These are phyloP conservation scores for Globisporangium middletonii DNA, from an alignment of 352 stramenopile genomes.

Conservation along the genomic window DNA sequence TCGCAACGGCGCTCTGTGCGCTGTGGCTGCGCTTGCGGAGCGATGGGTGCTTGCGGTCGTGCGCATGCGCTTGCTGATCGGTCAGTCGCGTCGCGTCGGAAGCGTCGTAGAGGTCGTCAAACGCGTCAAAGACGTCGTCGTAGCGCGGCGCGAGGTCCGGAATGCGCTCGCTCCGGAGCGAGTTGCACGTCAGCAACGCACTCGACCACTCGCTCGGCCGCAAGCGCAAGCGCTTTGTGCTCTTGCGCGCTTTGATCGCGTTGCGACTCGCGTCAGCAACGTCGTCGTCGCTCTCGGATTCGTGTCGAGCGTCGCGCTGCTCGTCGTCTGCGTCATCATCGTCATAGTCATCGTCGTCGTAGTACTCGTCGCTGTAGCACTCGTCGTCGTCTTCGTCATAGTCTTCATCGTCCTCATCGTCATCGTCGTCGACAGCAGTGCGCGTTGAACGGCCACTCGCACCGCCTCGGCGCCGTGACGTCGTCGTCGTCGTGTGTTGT, in stretches of 20 bases:
- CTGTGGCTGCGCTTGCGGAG: slow-evolving; percentile 12
- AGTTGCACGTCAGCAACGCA: slow-evolving; percentile 12
- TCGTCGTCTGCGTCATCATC: slow-evolving; percentile 21
- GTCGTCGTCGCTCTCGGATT: slow-evolving; percentile 3
- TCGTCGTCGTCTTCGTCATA: slow-evolving; percentile 23
- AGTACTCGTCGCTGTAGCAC: slow-evolving; percentile 19
- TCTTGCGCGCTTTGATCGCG: slow-evolving; percentile 3
- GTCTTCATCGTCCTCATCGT: slow-evolving; percentile 9
- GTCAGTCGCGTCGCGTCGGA: not conserved
- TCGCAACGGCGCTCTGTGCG: slow-evolving; percentile 25
- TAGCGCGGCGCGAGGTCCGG: slow-evolving; percentile 20
- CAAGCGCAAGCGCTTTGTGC: not conserved
- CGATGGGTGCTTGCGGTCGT: not conserved
- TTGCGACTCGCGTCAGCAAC: not conserved
- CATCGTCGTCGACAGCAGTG: not conserved
- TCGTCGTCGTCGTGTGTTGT: slow-evolving; percentile 11
- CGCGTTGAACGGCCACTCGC: too few species aligned
- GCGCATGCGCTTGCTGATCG: not conserved
- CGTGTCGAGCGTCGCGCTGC: not conserved
- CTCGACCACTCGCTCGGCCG: slow-evolving; percentile 2
- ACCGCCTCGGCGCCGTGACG: slow-evolving; percentile 3
- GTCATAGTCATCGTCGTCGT: slow-evolving; percentile 27
- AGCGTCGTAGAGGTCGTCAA: slow-evolving; percentile 47
- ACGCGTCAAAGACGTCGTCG: slow-evolving; percentile 49
- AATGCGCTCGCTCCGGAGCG: slow-evolving; percentile 13